Percentiles rank a stretch among this genome's conserved stretches.
Conservation (phyloP, 2,329 filamentous ascomycete species). For the Fusarium musae region DNA sequence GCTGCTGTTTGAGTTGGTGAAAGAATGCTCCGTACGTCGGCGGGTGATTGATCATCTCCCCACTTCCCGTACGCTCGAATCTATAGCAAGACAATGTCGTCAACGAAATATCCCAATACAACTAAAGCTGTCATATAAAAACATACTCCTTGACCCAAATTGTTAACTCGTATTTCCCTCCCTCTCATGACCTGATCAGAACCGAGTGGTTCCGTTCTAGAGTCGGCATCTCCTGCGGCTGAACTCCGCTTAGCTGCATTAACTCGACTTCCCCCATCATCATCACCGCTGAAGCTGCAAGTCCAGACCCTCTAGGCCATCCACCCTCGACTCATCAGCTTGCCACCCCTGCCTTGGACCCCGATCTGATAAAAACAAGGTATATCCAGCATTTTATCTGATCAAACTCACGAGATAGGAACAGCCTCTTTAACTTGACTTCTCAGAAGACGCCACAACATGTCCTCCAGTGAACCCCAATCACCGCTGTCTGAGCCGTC, state of each 20-base stretch:
- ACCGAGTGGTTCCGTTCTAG: neutral
- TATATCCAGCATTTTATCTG: neutral
- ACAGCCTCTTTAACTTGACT: neutral
- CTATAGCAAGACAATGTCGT: neutral
- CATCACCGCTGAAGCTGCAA: neutral
- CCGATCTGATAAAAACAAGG: neutral
- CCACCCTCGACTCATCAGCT: slow-evolving; percentile 15
- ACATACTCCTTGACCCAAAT: neutral
- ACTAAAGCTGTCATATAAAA: neutral
- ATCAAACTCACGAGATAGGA: slow-evolving; percentile 2
- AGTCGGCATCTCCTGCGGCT: neutral
- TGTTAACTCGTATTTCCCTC: too few relatives aligned
- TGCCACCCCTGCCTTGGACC: neutral
- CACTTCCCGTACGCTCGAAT: neutral
- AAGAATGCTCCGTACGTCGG: neutral
- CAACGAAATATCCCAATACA: neutral
- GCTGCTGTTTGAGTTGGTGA: neutral
- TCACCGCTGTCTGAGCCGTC: neutral
- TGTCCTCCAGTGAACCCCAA: neutral
- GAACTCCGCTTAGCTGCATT: slow-evolving; percentile 27
- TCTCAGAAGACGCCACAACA: neutral
- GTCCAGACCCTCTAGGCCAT: slow-evolving; percentile 11
- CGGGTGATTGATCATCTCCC: neutral
- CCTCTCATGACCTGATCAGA: neutral
- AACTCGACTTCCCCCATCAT: neutral